A percentile compares a stretch with the other conserved stretches of the same genome.
phyloP scores from a whole-genome alignment of 805 yeast species.

The Ogataea corticis region DNA sequence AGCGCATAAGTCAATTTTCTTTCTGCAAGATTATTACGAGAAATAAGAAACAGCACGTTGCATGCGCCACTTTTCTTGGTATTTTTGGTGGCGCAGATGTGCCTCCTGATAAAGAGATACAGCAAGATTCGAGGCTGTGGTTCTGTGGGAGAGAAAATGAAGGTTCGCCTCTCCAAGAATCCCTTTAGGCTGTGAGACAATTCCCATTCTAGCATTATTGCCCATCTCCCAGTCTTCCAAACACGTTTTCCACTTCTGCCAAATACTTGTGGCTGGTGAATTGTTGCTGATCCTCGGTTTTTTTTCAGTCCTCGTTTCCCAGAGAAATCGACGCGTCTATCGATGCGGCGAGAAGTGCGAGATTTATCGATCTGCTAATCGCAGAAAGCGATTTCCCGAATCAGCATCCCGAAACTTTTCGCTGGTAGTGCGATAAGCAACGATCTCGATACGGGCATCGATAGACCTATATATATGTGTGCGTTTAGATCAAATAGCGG shows the following conservation, averaged over 20 bases:
- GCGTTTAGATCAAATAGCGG: background rate
- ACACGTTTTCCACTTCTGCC: too few relatives aligned
- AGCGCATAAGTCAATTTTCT: background rate
- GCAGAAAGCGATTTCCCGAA: background rate
- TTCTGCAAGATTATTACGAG: background rate
- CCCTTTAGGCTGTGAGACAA: too few relatives aligned
- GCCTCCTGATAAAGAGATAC: too few relatives aligned
- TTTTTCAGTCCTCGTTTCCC: too few relatives aligned
- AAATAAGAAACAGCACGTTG: constrained; percentile 1
- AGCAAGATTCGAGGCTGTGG: too few relatives aligned
- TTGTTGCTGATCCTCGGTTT: too few relatives aligned
- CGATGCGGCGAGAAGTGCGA: background rate
- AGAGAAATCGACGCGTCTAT: background rate
- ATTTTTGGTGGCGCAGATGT: background rate
- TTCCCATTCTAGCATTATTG: too few relatives aligned
- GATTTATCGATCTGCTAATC: background rate
- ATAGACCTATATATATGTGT: background rate
- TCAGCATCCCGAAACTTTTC: background rate
- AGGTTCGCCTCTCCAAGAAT: too few relatives aligned
- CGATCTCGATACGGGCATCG: background rate
- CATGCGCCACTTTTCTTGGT: background rate
- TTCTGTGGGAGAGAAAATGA: too few relatives aligned
- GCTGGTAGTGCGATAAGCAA: constrained; percentile 26
- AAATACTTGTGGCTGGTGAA: background rate
- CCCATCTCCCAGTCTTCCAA: too few relatives aligned